phyloP scores from a whole-genome alignment of 257 asterid genomes.

The Hygrophila difformis region DNA sequence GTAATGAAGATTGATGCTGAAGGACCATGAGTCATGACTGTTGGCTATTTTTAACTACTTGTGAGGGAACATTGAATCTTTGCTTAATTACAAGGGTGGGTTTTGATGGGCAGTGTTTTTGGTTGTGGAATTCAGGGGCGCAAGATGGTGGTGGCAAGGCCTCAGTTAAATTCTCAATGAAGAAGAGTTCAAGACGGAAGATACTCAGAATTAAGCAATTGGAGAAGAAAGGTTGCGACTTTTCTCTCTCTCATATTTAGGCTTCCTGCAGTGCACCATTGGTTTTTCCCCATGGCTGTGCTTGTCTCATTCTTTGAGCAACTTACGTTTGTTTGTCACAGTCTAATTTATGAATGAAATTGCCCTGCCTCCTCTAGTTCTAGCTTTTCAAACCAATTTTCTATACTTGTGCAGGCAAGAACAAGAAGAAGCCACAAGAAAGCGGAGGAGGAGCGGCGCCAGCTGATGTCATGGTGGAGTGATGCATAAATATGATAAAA shows the following conservation, averaged over 20 bases:
- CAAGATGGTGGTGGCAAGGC: constrained; percentile 29
- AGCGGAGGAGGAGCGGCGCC: constrained; percentile 33
- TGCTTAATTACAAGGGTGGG: not conserved
- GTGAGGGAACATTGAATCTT: no score
- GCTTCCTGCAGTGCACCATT: not conserved
- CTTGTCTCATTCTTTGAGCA: not conserved
- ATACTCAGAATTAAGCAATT: constrained; percentile 40
- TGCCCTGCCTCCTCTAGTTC: not conserved
- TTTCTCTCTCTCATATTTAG: not conserved
- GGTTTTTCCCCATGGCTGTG: not conserved
- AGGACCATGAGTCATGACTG: no score
- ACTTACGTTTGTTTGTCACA: not conserved
- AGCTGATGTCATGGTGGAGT: constrained; percentile 57
- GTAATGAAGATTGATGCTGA: no score
- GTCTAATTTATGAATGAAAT: not conserved
- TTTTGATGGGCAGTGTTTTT: constrained; percentile 7
- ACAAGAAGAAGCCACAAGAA: constrained; percentile 25
- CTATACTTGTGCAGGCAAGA: constrained; percentile 37
- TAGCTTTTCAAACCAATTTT: no score
- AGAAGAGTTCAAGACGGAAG: constrained; percentile 55
- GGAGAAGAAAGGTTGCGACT: constrained; percentile 53
- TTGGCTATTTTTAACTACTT: no score
- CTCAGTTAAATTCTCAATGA: constrained; percentile 45
- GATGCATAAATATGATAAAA: not conserved
- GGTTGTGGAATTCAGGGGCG: constrained; percentile 22